Base-by-base conservation (phyloP, 495 filamentous ascomycete species). In the Xylaria palmicola region DNA sequence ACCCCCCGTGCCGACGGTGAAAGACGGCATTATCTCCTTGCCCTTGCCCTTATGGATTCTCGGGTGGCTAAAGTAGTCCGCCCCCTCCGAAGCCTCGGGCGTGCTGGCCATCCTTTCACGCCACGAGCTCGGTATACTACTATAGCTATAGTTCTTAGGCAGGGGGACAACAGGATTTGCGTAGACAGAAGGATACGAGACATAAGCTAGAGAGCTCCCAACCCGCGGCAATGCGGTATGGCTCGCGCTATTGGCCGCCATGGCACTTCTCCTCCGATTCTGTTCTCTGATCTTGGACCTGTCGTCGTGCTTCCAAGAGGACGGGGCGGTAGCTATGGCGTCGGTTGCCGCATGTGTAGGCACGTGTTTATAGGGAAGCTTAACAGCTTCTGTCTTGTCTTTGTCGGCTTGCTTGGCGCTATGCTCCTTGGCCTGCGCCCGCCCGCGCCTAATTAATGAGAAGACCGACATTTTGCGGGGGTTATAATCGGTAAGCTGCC, bases 341-440 rank as follows among this genome's bases (percentile, higher is more conserved):
- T 88, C 83, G 39, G 74, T 65, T 50, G 80, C 81, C 40, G 83
- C 83, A 70, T 86, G 83, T 30, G 73, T 83, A 22, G 81, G 80
- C n/a, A 84, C 65, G 61, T 86, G 83, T 59, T 70, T 76, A 65
- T 86, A 86, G 17, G 78, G 77, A 26, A 70, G 20, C 64, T 79
- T 79, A 39, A 60, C 57, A 13, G 67, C 32, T 65, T 77, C 72
- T 22, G 73, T 61, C 64, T 78, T 77, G 15, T 69, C 67, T 69
- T 71, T 75, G 65, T 76, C 72, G 52, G 63, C 77, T 51, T 71
- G 68, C 68, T 83, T 77, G 6, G 75, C 75, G 24, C 59, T 73
- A 47, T 79, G 74, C 41, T 85, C 77, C 64, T 82, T 82, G 26
- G 79, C 81, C 41, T 79, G 78, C 62, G 76, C 76, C 29, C 74